Evolutionary conservation across 169 alveolate species (phyloP).

Genomic region (Pseudocohnilembus persalinus): DNA sequence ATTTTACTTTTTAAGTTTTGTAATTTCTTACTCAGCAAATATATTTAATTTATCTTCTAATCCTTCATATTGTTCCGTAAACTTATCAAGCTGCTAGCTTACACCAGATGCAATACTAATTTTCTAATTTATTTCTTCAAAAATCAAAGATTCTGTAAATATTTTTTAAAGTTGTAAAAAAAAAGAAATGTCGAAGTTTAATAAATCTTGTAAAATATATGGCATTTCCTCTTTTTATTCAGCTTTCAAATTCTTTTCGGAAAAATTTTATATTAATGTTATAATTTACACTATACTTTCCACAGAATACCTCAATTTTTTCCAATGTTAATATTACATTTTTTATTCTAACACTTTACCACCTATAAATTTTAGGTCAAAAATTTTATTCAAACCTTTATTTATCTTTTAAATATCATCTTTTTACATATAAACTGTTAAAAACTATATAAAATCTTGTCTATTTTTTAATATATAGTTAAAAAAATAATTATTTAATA

Average conservation of each 20-base stretch:
- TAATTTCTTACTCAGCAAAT: not conserved
- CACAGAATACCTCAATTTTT: not conserved
- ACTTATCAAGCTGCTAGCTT: not conserved
- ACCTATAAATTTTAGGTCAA: not conserved
- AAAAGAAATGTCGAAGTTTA: not conserved
- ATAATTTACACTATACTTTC: not conserved
- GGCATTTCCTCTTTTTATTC: not conserved
- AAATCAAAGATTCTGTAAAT: too few species aligned
- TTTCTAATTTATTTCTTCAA: not conserved
- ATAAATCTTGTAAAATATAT: not conserved
- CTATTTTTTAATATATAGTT: not conserved
- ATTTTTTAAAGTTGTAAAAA: not conserved
- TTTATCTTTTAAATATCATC: not conserved
- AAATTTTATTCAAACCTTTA: not conserved
- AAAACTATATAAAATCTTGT: not conserved
- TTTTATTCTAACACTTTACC: too few species aligned
- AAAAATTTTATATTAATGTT: too few species aligned
- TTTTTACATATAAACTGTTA: not conserved
- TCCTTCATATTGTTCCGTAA: not conserved
- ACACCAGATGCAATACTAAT: not conserved
- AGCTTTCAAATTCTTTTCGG: not conserved
- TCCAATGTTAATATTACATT: not conserved
- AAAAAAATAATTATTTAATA: too few species aligned
- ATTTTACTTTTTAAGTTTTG: not conserved
- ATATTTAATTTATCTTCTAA: not conserved